Evolutionary conservation across 495 filamentous ascomycete genomes (phyloP), one percentile per base, ranked within the genome.

Genomic region (Stereocaulon alpinum): DNA sequence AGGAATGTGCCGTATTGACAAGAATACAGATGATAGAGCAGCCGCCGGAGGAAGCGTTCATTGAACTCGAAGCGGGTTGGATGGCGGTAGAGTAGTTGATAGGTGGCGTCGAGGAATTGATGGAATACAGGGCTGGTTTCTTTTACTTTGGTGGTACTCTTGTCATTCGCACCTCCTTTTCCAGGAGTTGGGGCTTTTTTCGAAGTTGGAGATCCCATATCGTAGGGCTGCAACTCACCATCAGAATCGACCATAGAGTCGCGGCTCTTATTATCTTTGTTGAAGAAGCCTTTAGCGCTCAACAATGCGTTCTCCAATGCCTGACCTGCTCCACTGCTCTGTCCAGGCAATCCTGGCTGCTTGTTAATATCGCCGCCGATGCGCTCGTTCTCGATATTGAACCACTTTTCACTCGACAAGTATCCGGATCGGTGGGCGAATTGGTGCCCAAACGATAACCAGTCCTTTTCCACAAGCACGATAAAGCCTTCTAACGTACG

Each of bases 1-100:
- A 99, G 76, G 68, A 99, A 99, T 1, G 91, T 96, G 45, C 94
- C 94, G 61, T 95, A 99, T 68, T 99, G 94, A 61, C 92, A 96
- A 4, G 91, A 89, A 65, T 97, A 93, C 1, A 95, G 81, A 66
- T 99, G 94, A 66, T 96, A 99, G 6, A 96, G 78, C 4, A 99
- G 72, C 11, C 94, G 83, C 5, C 91, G 82, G 11, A 99, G 77
- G 69, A 99, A 96, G 2, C 92, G 84, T 67, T 97, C 94, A 62
- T 95, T 97, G 73, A 91, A 99, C 67, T 99, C 92, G 67, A 99
- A 99, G 1, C 93, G 82, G 30, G 83, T 88, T 0, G 93, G 92
- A 63, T 95, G 76, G 64, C 97, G 94, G 55, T 86, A 75, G 15
- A 95, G 76, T 10, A 99, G 77, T 64, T 99, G 94, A 63, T 91